Evolutionary conservation across 2,329 filamentous ascomycete genomes (phyloP).

Genomic region (Aspergillus pseudonomiae): DNA sequence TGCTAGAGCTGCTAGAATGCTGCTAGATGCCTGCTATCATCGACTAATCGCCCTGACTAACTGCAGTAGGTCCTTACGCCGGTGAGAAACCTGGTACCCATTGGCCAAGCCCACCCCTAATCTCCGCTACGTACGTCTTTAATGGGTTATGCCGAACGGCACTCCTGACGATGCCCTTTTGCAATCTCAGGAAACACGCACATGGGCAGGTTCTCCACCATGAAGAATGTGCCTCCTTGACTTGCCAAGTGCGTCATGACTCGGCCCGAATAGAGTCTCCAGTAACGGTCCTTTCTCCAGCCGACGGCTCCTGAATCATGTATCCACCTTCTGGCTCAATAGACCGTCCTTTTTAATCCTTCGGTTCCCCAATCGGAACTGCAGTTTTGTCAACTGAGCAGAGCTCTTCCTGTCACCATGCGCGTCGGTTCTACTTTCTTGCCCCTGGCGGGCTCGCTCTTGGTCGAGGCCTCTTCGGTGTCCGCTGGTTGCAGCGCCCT

Average conservation of each 20-base stretch:
- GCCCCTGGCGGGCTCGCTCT: slow-evolving; percentile 14
- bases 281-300: neutral
- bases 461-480: slow-evolving; percentile 12
- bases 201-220: neutral
- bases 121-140: neutral
- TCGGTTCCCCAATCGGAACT: neutral
- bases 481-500: slow-evolving; percentile 25
- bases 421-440: slow-evolving; percentile 18
- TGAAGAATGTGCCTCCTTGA: neutral
- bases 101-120: neutral
- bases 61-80: neutral
- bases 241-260: neutral
- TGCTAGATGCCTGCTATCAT: neutral
- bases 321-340: neutral
- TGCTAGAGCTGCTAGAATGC: neutral
- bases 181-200: neutral
- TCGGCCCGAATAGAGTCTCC: neutral
- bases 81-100: neutral
- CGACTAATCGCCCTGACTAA: neutral
- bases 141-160: neutral
- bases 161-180: neutral
- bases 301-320: neutral
- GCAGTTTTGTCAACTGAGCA: neutral
- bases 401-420: slow-evolving; percentile 19
- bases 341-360: neutral